Evolutionary conservation across 2,329 filamentous ascomycete species (phyloP).

Genomic region (Teratosphaeria pseudoeucalypti): DNA sequence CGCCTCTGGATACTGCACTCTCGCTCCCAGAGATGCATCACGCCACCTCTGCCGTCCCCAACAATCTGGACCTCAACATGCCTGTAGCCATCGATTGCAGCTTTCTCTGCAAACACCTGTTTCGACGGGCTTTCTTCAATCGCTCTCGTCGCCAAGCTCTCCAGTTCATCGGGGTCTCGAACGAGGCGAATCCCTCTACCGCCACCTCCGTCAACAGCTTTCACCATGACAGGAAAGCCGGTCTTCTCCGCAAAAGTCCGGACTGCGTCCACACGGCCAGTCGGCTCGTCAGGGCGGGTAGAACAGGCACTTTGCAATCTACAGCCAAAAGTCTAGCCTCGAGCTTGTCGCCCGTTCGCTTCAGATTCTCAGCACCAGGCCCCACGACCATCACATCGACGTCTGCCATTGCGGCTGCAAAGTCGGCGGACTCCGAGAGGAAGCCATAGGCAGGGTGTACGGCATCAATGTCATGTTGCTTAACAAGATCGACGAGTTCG

Average conservation of each 20-base stretch:
- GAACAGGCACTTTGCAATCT: conserved; percentile 42
- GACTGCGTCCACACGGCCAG: conserved; percentile 33
- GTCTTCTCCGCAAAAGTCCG: conserved; percentile 47
- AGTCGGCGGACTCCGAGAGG: conserved; percentile 45
- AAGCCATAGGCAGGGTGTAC: conserved; percentile 56
- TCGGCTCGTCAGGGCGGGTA: conserved; percentile 39
- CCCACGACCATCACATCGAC: conserved; percentile 42
- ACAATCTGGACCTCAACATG: conserved; percentile 54
- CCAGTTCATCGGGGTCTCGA: conserved; percentile 32
- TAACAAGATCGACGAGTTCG: conserved; percentile 37
- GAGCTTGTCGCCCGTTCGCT: conserved; percentile 46
- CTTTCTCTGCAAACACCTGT: conserved; percentile 52
- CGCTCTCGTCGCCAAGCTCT: conserved; percentile 39
- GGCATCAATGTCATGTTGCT: conserved; percentile 43
- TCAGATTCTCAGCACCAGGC: conserved; percentile 48
- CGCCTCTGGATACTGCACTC: conserved; percentile 51
- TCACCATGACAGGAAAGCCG: conserved; percentile 50
- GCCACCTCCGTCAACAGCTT: conserved; percentile 55
- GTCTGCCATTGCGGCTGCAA: conserved; percentile 39
- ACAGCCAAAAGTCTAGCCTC: conserved; percentile 43
- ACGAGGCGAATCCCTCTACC: conserved; percentile 51
- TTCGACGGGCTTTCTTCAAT: conserved; percentile 49
- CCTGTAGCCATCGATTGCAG: conserved; percentile 49
- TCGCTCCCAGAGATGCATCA: conserved; percentile 49
- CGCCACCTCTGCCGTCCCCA: conserved; percentile 43